phyloP scores from a whole-genome alignment of 2,329 filamentous ascomycete species.

The Tetracladium maxilliforme region DNA sequence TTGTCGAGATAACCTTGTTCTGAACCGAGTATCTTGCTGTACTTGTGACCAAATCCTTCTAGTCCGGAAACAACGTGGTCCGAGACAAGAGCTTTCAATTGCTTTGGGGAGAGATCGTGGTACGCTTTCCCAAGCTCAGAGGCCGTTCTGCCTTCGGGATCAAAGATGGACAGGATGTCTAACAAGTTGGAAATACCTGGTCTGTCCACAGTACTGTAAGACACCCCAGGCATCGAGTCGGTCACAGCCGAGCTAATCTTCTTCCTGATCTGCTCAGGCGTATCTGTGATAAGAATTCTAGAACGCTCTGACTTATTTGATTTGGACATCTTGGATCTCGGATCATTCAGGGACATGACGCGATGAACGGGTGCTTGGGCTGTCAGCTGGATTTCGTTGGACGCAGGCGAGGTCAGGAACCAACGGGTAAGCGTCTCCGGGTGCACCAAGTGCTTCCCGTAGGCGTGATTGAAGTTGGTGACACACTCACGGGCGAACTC shows the following conservation, averaged over 20 bases:
- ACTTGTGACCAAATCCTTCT: slow-evolving; percentile 38
- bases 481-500: slow-evolving; percentile 84
- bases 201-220: slow-evolving; percentile 53
- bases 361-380: slow-evolving; percentile 63
- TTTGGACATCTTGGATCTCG: slow-evolving; percentile 86
- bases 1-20: slow-evolving; percentile 38
- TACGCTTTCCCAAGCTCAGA: slow-evolving; percentile 23
- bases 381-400: slow-evolving; percentile 5
- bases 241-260: slow-evolving; percentile 68
- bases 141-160: slow-evolving; percentile 23
- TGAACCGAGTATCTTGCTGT: slow-evolving; percentile 30
- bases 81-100: slow-evolving; percentile 50
- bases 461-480: slow-evolving; percentile 70
- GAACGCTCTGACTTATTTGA: slow-evolving; percentile 59
- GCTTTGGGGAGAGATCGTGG: slow-evolving; percentile 29
- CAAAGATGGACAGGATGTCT: slow-evolving; percentile 61
- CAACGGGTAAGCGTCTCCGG: slow-evolving; percentile 37
- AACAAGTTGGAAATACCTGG: slow-evolving; percentile 84
- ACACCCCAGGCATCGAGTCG: slow-evolving; percentile 51
- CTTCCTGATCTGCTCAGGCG: slow-evolving; percentile 40
- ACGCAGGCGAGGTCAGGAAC: background rate
- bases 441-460: slow-evolving; percentile 44
- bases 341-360: slow-evolving; percentile 78
- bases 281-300: slow-evolving; percentile 71
- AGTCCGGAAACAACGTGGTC: slow-evolving; percentile 39